phyloP scores from a whole-genome alignment of 2,329 filamentous ascomycete genomes.

The Peltaster fructicola region DNA sequence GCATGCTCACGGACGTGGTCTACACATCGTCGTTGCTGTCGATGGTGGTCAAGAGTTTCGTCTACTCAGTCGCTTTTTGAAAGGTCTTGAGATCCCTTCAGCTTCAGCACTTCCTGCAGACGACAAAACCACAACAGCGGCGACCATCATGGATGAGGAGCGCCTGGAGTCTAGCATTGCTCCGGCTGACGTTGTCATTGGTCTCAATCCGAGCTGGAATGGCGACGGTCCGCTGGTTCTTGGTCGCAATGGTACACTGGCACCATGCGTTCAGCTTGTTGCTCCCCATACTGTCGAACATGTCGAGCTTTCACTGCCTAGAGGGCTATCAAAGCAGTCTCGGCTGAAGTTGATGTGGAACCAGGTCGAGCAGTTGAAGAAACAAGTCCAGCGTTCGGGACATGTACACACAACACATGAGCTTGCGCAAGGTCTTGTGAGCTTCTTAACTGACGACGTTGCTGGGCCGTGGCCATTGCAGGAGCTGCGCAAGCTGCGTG shows the following conservation, averaged over 20 bases:
- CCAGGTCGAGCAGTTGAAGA: constrained; percentile 18
- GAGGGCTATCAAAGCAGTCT: constrained; percentile 9
- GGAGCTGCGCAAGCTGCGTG: too few species aligned
- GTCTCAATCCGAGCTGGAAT: constrained; percentile 9
- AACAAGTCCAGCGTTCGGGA: too few species aligned
- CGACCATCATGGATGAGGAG: too few species aligned
- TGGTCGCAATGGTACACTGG: neutral
- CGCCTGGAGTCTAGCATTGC: too few species aligned
- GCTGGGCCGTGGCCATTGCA: too few species aligned
- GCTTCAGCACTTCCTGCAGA: too few species aligned
- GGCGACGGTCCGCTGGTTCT: neutral
- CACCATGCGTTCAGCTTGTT: constrained; percentile 18
- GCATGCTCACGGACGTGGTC: constrained; percentile 9
- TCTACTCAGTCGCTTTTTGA: constrained; percentile 18
- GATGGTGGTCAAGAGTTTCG: constrained; percentile 13
- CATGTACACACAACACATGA: too few species aligned
- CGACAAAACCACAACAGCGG: too few species aligned
- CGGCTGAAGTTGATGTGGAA: constrained; percentile 21
- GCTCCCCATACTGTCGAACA: constrained; percentile 27
- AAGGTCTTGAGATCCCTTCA: constrained; percentile 9
- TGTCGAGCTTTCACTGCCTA: constrained; percentile 22
- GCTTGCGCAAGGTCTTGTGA: too few species aligned
- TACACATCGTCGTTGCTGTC: constrained; percentile 17
- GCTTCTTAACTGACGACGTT: too few species aligned
- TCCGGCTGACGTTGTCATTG: too few species aligned